Percentiles rank a stretch among this genome's conserved stretches.
Conservation (phyloP, 2,329 filamentous ascomycete genomes). For the Teratosphaeria epicoccoides region DNA sequence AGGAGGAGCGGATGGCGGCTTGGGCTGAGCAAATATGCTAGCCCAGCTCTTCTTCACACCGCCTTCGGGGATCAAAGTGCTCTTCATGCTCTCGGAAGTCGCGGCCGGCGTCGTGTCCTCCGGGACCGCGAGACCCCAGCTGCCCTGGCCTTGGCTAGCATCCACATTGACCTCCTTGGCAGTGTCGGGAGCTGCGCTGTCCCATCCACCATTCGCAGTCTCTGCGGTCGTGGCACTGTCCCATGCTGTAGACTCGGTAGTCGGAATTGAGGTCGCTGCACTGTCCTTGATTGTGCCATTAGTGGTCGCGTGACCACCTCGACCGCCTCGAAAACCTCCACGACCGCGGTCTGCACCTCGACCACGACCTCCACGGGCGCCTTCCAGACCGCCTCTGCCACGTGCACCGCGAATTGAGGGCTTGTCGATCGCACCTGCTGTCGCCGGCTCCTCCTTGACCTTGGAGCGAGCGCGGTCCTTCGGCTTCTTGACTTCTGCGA, state of each 20-base stretch:
- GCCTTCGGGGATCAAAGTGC: conserved; percentile 24
- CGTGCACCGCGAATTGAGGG: conserved; percentile 30
- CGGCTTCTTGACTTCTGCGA: conserved; percentile 73
- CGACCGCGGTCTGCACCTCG: conserved; percentile 49
- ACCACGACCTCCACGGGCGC: conserved; percentile 50
- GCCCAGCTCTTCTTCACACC: conserved; percentile 43
- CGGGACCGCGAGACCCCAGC: conserved; percentile 33
- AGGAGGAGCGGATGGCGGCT: conserved; percentile 38
- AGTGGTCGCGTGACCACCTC: conserved; percentile 48
- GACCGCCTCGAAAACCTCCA: conserved; percentile 45
- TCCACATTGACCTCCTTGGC: conserved; percentile 11
- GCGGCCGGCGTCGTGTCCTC: conserved; percentile 19
- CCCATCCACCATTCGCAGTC: conserved; percentile 14
- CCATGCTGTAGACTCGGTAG: conserved; percentile 59
- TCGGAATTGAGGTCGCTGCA: conserved; percentile 48
- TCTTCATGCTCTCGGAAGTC: conserved; percentile 27
- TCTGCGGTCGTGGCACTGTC: conserved; percentile 34
- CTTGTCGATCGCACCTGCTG: conserved; percentile 42
- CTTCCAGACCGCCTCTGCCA: conserved; percentile 35
- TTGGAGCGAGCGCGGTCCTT: conserved; percentile 65
- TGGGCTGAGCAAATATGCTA: conserved; percentile 40
- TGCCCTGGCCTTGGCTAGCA: conserved; percentile 21
- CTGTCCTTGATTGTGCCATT: conserved; percentile 54
- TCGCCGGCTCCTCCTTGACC: conserved; percentile 50
- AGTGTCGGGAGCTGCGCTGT: conserved; percentile 9